A percentile compares a stretch with the other conserved stretches of the same genome.
Evolutionary conservation across 2,329 filamentous ascomycete species (phyloP).

Genomic region (Xylaria hypoxylon): DNA sequence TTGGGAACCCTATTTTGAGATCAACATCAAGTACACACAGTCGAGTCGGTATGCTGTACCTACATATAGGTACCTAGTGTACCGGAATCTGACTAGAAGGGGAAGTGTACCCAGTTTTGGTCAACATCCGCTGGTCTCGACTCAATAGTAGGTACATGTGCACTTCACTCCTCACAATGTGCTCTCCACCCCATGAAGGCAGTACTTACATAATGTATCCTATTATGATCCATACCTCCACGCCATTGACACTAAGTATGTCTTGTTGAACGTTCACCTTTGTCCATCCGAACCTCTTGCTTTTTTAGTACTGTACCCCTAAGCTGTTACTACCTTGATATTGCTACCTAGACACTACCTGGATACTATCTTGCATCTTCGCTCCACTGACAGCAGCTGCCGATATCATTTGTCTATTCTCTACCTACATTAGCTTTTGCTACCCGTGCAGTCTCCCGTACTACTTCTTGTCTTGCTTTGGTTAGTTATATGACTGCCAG

Average conservation of each 20-base stretch:
- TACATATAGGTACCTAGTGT: background rate
- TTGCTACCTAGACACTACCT: background rate
- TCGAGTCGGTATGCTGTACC: too few relatives aligned
- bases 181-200: background rate
- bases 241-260: background rate
- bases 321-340: constrained; percentile 9
- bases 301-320: background rate
- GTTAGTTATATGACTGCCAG: constrained; percentile 4
- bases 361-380: too few relatives aligned
- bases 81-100: too few relatives aligned
- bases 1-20: constrained; percentile 20
- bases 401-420: background rate
- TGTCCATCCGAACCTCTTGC: constrained; percentile 1
- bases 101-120: too few relatives aligned
- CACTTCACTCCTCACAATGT: too few relatives aligned
- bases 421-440: constrained; percentile 7
- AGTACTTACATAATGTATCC: background rate
- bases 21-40: constrained; percentile 1
- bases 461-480: constrained; percentile 8
- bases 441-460: constrained; percentile 9
- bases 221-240: background rate
- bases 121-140: background rate
- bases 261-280: constrained; percentile 4
- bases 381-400: constrained; percentile 19
- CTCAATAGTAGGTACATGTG: constrained; percentile 1